Conservation (phyloP, 495 filamentous ascomycete species). For the Aspergillus saccharolyticus region DNA sequence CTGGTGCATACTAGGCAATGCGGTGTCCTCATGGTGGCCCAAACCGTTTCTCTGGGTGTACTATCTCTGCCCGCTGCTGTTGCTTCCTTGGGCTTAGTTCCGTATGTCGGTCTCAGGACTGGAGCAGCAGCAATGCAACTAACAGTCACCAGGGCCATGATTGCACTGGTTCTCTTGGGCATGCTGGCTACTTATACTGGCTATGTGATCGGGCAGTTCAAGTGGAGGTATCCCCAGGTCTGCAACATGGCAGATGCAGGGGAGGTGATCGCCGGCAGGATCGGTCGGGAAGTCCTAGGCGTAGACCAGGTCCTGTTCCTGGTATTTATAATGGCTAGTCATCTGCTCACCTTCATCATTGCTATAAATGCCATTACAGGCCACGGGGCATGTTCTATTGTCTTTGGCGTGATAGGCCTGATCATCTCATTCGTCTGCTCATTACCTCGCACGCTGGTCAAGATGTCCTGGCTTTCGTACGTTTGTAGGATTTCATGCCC, state of each 20-base stretch:
- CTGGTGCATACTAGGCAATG: slow-evolving; percentile 33
- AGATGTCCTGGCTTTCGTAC: slow-evolving; percentile 60
- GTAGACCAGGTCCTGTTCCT: slow-evolving; percentile 61
- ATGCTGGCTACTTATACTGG: slow-evolving; percentile 71
- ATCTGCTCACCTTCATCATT: slow-evolving; percentile 72
- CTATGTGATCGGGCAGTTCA: slow-evolving; percentile 74
- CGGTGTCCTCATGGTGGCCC: slow-evolving; percentile 59
- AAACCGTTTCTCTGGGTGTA: slow-evolving; percentile 69
- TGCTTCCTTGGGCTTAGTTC: slow-evolving; percentile 59
- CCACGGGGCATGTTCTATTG: slow-evolving; percentile 63
- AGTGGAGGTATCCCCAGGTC: slow-evolving; percentile 65
- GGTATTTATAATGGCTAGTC: slow-evolving; percentile 72
- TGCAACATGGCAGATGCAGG: slow-evolving; percentile 69
- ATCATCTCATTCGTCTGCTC: slow-evolving; percentile 59
- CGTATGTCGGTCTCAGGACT: slow-evolving; percentile 19
- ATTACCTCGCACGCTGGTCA: slow-evolving; percentile 61
- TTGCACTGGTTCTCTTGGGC: slow-evolving; percentile 62
- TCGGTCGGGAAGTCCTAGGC: slow-evolving; percentile 62
- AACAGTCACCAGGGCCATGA: slow-evolving; percentile 43
- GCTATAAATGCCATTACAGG: slow-evolving; percentile 65
- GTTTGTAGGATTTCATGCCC: slow-evolving; percentile 39
- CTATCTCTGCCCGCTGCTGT: slow-evolving; percentile 62
- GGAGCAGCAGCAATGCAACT: slow-evolving; percentile 5
- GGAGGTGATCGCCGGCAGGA: slow-evolving; percentile 55
- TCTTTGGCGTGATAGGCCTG: slow-evolving; percentile 63